Percentiles rank a stretch among this genome's conserved stretches.
These are phyloP conservation scores for Ganoderma lingzhi DNA, from an alignment of 1,284 basidiomycete genomes.

Conservation along the genomic window DNA sequence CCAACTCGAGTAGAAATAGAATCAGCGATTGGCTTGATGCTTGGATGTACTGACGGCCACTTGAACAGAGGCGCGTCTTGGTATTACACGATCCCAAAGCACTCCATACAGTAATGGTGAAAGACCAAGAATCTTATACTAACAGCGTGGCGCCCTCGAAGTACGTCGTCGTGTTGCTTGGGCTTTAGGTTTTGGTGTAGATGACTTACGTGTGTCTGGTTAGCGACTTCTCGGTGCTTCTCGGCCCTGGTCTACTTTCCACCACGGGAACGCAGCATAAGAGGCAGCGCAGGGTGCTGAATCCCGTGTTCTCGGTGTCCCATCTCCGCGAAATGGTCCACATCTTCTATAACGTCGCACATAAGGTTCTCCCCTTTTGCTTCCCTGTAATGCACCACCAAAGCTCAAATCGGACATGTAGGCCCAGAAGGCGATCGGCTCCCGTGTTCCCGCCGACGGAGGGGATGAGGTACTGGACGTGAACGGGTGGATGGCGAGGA, in stretches of 20 bases:
- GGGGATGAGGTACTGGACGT: constrained; percentile 10
- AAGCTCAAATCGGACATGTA: not conserved
- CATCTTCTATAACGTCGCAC: constrained; percentile 12
- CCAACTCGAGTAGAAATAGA: too few species aligned
- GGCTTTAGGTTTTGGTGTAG: not conserved
- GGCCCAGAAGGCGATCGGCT: constrained; percentile 11
- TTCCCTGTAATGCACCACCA: not conserved
- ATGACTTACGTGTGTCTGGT: not conserved
- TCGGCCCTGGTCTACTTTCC: constrained; percentile 10
- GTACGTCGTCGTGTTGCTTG: not conserved
- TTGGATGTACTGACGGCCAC: not conserved
- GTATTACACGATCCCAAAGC: constrained; percentile 15
- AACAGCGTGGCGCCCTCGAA: constrained; percentile 5
- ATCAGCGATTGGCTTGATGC: not conserved
- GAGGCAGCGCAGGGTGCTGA: constrained; percentile 9
- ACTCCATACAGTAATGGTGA: constrained; percentile 18
- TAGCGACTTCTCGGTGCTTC: constrained; percentile 8
- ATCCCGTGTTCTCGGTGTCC: not conserved
- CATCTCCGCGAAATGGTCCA: constrained; percentile 15
- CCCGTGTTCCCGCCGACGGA: constrained; percentile 1
- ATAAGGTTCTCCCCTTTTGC: constrained; percentile 1
- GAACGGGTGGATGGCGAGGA: constrained; percentile 18
- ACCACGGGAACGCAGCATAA: constrained; percentile 8
- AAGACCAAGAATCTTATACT: constrained; percentile 13
- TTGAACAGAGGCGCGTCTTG: constrained; percentile 8